Base-by-base conservation (phyloP, 148 eudicot genomes). In the Polygonum aviculare region DNA sequence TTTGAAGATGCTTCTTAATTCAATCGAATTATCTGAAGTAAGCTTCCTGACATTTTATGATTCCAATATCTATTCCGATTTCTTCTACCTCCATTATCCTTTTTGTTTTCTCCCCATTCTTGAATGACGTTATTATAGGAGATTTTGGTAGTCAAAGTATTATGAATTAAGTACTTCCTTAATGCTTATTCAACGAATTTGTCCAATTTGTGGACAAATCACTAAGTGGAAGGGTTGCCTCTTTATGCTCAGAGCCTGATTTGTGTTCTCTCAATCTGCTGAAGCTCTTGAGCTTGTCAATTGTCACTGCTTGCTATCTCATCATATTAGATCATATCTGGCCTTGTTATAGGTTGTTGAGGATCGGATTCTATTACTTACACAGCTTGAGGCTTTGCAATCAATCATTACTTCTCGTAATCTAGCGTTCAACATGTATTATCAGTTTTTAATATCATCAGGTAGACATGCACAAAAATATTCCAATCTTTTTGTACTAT, bases 11-110 rank as follows among this genome's bases (percentile, higher is more conserved):
- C 83, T 93, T 59, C 75, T 93, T 40, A 87, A 83, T 55, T 83
- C 87, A 80, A 91, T 93, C 71, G 86, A 84, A 84, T 78, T 92
- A 6, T 86, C 98, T 0, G 98, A 93, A 75, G 96, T 87, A 87
- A 83, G 86, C 82, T 88, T 81, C 51, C 47, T n/a, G 12, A 47
- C 26, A 40, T 14, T 14, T 5, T 14, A 33, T 15, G 31, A 19
- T 72, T 72, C 44, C 74, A 40, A 15, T 80, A 54, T 36, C 21
- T 45, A 19, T 33, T 9, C 59, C 11, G 7, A 7, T 47, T 19
- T 75, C 74, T 10, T 21, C 52, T 21, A 72, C 0, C 31, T 60
- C 1, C 67, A 36, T 19, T 57, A 1, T 50, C 12, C 12, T 19
- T 1, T 19, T 1, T 35, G n/a, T n/a, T n/a, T n/a, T n/a, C 8